Percentiles rank a stretch among this genome's conserved stretches.
Evolutionary conservation across 2,329 filamentous ascomycete species (phyloP).

Genomic region (Ophiostoma australiae): DNA sequence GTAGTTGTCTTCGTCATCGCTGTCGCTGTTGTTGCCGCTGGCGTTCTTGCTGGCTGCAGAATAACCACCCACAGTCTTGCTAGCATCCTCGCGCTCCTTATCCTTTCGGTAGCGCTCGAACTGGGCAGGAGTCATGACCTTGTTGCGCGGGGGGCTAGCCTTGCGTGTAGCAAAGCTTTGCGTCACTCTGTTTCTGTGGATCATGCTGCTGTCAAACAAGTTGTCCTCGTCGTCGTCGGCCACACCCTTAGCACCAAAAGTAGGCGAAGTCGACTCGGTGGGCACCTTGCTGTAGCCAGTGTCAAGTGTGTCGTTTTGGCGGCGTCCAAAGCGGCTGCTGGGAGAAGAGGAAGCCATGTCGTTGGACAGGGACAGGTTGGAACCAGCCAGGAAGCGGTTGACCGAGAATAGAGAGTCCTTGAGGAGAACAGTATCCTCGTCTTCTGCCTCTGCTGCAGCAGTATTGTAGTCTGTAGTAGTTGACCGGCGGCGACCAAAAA

Average conservation of each 20-base stretch:
- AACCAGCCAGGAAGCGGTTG: slow-evolving; percentile 41
- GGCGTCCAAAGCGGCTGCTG: slow-evolving; percentile 35
- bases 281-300: slow-evolving; percentile 32
- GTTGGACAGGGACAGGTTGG: not conserved
- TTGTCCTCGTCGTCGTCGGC: slow-evolving; percentile 51
- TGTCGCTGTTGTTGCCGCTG: slow-evolving; percentile 54
- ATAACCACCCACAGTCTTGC: slow-evolving; percentile 40
- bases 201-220: slow-evolving; percentile 48
- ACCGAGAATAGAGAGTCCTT: slow-evolving; percentile 48
- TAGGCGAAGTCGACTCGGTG: slow-evolving; percentile 34
- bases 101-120: slow-evolving; percentile 78
- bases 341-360: slow-evolving; percentile 13
- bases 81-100: slow-evolving; percentile 56
- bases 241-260: slow-evolving; percentile 35
- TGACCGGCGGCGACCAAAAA: slow-evolving; percentile 32
- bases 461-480: slow-evolving; percentile 26
- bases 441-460: slow-evolving; percentile 37
- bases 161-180: slow-evolving; percentile 37
- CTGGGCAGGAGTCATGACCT: slow-evolving; percentile 85
- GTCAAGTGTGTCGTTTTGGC: slow-evolving; percentile 39
- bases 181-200: slow-evolving; percentile 37
- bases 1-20: slow-evolving; percentile 60
- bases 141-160: slow-evolving; percentile 48
- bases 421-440: slow-evolving; percentile 51
- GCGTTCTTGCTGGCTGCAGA: slow-evolving; percentile 41